A percentile compares a stretch with the other conserved stretches of the same genome.
Conservation (phyloP, 768 basidiomycete species). For the Leccinum aurantiacum region DNA sequence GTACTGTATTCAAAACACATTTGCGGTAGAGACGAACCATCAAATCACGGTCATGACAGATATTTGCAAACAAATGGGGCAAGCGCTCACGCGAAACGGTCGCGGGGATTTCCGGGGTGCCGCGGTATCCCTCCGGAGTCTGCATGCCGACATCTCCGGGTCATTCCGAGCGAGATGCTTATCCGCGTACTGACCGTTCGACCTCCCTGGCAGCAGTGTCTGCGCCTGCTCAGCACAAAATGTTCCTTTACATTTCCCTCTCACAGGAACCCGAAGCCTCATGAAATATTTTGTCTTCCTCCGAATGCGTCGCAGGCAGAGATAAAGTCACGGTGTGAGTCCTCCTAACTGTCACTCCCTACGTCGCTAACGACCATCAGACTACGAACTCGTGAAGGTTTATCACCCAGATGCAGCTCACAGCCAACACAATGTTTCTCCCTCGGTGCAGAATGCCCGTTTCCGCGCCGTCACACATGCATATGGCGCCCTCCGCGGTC, state of each 20-base stretch:
- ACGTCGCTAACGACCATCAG: slow-evolving; percentile 34
- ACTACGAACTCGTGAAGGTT: slow-evolving; percentile 70
- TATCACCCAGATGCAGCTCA: slow-evolving; percentile 68
- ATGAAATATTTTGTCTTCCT: slow-evolving; percentile 73
- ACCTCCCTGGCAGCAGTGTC: background rate
- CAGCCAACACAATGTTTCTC: slow-evolving; percentile 39
- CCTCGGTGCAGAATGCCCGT: slow-evolving; percentile 49
- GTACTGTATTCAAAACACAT: too few relatives aligned
- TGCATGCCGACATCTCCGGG: background rate
- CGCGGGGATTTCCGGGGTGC: too few relatives aligned
- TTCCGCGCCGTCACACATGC: slow-evolving; percentile 67
- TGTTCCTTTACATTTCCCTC: slow-evolving; percentile 49
- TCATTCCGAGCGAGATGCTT: slow-evolving; percentile 10
- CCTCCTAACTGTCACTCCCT: background rate
- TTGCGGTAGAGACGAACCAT: too few relatives aligned
- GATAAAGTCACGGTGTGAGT: slow-evolving; percentile 68
- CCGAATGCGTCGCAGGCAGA: slow-evolving; percentile 53
- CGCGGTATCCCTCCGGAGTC: too few relatives aligned
- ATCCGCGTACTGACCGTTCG: background rate
- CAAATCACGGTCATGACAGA: too few relatives aligned
- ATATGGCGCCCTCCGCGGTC: slow-evolving; percentile 46
- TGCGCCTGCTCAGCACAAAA: slow-evolving; percentile 13
- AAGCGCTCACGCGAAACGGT: too few relatives aligned
- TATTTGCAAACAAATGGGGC: too few relatives aligned
- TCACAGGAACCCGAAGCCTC: slow-evolving; percentile 55